Evolutionary conservation across 352 stramenopile genomes (phyloP).

Genomic region (Globisporangium acanthophoron): DNA sequence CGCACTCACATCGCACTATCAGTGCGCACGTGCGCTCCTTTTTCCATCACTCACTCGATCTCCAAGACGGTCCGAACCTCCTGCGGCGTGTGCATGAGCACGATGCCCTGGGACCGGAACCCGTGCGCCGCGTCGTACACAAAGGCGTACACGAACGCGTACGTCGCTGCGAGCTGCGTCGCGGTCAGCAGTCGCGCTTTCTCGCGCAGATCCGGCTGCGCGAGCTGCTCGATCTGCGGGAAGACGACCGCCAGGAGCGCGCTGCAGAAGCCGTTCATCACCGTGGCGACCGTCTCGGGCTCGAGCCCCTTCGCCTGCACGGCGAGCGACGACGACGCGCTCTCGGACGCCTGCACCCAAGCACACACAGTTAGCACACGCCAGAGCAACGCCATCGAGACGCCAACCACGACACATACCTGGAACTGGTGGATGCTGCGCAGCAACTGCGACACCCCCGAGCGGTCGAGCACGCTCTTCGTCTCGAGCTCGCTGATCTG

Average conservation of each 20-base stretch:
- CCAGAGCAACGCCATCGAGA: not conserved
- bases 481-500: conserved; percentile 43
- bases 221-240: conserved; percentile 45
- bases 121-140: conserved; percentile 40
- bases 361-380: not conserved
- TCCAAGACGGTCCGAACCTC: conserved; percentile 63
- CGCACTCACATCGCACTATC: too few species aligned
- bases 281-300: conserved; percentile 35
- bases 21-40: not conserved
- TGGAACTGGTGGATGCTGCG: conserved; percentile 34
- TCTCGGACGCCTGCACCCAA: not conserved
- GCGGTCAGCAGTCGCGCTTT: conserved; percentile 30
- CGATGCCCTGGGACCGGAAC: conserved; percentile 26
- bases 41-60: conserved; percentile 25
- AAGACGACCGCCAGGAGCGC: conserved; percentile 43
- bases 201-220: conserved; percentile 41
- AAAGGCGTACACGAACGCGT: conserved; percentile 54
- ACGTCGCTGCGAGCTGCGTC: conserved; percentile 33
- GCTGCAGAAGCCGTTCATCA: conserved; percentile 51
- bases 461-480: conserved; percentile 42
- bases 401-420: conserved; percentile 4
- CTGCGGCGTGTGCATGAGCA: conserved; percentile 51
- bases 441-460: conserved; percentile 28
- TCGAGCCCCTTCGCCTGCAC: conserved; percentile 25
- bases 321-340: not conserved